Evolutionary conservation across 345 rosid genomes (phyloP).

Genomic region (Mangifera indica): DNA sequence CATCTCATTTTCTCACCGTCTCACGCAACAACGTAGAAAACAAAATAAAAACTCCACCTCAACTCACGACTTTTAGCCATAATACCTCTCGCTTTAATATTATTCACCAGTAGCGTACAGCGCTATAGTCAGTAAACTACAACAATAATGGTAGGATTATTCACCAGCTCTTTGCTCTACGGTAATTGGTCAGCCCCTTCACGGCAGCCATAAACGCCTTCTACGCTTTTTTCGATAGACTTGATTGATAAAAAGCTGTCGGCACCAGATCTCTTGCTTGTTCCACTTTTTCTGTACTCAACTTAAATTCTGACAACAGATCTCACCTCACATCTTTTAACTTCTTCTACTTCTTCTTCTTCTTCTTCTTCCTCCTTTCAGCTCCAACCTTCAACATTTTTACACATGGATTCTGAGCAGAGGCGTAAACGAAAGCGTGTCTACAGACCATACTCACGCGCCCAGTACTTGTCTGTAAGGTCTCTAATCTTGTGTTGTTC

Average conservation of each 20-base stretch:
- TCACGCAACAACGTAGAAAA: not conserved
- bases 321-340: not conserved
- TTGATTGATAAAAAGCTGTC: constrained; percentile 10
- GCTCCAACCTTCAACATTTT: not conserved
- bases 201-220: constrained; percentile 26
- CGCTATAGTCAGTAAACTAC: too few relatives aligned
- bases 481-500: constrained; percentile 49
- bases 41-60: not conserved
- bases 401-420: constrained; percentile 68
- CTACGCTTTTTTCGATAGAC: not conserved
- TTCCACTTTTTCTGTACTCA: not conserved
- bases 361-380: not conserved
- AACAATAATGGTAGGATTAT: not conserved
- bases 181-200: not conserved
- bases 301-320: not conserved
- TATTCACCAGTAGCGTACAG: too few relatives aligned
- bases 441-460: constrained; percentile 36
- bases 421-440: constrained; percentile 77
- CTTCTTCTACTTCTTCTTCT: not conserved
- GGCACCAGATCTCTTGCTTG: constrained; percentile 33
- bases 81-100: not conserved
- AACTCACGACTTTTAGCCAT: not conserved
- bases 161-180: not conserved
- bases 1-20: too few relatives aligned
- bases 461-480: constrained; percentile 50